These are phyloP conservation scores for Zygnema cylindricum DNA, from an alignment of 139 green algal species.

Conservation along the genomic window DNA sequence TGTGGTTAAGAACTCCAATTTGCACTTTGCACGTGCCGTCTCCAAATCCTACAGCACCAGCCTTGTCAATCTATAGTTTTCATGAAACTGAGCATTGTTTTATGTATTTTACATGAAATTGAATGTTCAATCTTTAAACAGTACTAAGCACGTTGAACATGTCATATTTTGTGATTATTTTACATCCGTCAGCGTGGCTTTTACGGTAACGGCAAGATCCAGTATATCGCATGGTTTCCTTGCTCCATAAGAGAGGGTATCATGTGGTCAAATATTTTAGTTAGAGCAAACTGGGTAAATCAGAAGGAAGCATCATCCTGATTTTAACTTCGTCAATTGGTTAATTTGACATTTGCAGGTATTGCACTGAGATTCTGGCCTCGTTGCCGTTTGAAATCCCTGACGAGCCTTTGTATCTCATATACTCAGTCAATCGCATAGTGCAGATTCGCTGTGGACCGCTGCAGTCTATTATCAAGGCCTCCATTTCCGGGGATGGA, in stretches of 20 bases:
- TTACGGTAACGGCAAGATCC: too few relatives aligned
- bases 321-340: neutral
- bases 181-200: too few relatives aligned
- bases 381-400: constrained; percentile 69
- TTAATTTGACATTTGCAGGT: constrained; percentile 23
- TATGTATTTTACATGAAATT: too few relatives aligned
- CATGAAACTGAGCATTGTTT: too few relatives aligned
- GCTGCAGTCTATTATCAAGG: constrained; percentile 44
- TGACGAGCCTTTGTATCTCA: constrained; percentile 76
- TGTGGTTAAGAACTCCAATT: too few relatives aligned
- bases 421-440: constrained; percentile 70
- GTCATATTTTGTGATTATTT: too few relatives aligned
- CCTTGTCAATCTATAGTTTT: too few relatives aligned
- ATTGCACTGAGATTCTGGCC: constrained; percentile 64
- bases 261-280: neutral
- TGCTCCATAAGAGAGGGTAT: constrained; percentile 3
- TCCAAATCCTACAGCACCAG: too few relatives aligned
- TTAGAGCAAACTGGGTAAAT: neutral
- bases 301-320: too few relatives aligned
- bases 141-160: too few relatives aligned
- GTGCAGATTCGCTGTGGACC: constrained; percentile 65
- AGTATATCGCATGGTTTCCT: neutral
- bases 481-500: neutral
- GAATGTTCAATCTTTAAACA: too few relatives aligned
- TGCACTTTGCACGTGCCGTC: too few relatives aligned